Base-by-base conservation (phyloP, 257 asterid genomes). In the Salvia miltiorrhiza region DNA sequence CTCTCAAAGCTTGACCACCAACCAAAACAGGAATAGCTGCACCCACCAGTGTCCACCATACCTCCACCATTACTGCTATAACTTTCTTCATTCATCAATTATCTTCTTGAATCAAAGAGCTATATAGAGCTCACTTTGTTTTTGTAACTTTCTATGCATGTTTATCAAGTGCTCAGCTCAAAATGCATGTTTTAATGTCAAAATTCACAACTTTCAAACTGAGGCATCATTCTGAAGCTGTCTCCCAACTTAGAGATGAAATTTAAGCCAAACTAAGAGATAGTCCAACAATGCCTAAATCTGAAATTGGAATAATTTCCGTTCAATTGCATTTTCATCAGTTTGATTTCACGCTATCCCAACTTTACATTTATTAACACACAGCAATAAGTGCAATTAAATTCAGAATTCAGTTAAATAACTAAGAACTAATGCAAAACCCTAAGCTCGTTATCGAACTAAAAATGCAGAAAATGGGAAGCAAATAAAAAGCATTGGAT, bases 41-140 rank as follows among this genome's bases (percentile, higher is more conserved):
- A 30, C 91, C 97, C 1, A 91, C 77, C 32, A 91, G 55, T 26
- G 96, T 83, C 99, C 96, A 91, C 99, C 96, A 87, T 70, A 80
- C 89, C 48, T 94, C 99, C 72, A 89, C 97, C 99, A 94, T 91
- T 73, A 23, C 37, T 12, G 75, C 71, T 67, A 24, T 71, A 14
- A 44, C 59, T 61, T 68, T 67, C 71, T 71, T 26, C 9, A 52
- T 48, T 55, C 41, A 44, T 50, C 52, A 56, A 30, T 68, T 58
- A 3, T 48, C 47, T 37, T 28, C 6, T 16, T 10, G 6, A 24
- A 9, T 49, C 53, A 39, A 9, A 68, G 35, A 35, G 28, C 16
- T 47, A 17, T n/a, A 16, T 5, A 44, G n/a, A n/a, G 9, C 52
- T 21, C 32, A 13, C 14, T 67, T 67, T 7, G 2, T 30, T n/a